phyloP scores from a whole-genome alignment of 2,329 filamentous ascomycete genomes.

The Apiospora saccharicola region DNA sequence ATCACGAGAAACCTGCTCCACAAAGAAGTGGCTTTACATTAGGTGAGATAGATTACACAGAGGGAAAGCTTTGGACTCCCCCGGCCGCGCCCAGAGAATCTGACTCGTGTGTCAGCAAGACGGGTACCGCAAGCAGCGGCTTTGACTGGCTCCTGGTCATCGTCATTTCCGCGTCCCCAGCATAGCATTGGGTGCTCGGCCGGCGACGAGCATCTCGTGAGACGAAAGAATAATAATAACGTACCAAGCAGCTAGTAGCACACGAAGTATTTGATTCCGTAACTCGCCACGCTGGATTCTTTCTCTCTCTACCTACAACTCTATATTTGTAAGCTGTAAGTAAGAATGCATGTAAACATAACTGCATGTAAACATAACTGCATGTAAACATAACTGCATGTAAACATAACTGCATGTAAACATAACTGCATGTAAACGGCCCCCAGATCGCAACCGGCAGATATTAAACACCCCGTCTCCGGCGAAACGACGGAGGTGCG shows the following conservation, averaged over 20 bases:
- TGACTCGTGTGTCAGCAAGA: not conserved
- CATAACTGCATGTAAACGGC: not conserved
- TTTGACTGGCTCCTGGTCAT: not conserved
- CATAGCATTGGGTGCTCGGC: not conserved
- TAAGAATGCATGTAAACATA: not conserved
- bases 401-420: not conserved
- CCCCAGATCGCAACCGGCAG: not conserved
- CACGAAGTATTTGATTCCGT: not conserved
- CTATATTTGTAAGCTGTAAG: not conserved
- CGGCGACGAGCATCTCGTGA: not conserved
- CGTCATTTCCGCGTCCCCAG: not conserved
- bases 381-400: not conserved
- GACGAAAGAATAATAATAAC: not conserved
- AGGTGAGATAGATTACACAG: not conserved
- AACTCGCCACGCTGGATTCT: not conserved
- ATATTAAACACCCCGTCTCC: not conserved
- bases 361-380: not conserved
- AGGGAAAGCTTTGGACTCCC: not conserved
- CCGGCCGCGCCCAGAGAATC: not conserved
- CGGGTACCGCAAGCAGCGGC: not conserved
- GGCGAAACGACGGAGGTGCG: not conserved
- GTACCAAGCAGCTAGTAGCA: not conserved
- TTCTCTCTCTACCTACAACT: not conserved
- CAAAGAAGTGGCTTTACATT: not conserved
- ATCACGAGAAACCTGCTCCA: conserved; percentile 4